phyloP scores from a whole-genome alignment of 768 basidiomycete genomes.

The Boletus rubroflammeus region DNA sequence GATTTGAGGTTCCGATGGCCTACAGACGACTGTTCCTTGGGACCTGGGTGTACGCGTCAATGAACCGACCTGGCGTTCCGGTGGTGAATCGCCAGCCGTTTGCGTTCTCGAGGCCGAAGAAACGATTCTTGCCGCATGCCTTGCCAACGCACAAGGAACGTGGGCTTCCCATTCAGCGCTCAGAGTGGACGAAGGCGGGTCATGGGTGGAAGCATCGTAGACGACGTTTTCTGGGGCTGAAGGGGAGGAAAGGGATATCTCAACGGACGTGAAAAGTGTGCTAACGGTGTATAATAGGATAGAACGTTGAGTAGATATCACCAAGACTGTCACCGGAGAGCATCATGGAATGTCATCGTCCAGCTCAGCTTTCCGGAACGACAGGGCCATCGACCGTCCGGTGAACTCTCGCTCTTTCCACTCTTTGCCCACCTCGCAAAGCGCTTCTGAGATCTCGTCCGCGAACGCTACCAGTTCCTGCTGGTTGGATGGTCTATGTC shows the following conservation, averaged over 20 bases:
- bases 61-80: slow-evolving; percentile 10
- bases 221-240: slow-evolving; percentile 3
- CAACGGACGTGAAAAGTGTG: slow-evolving; percentile 26
- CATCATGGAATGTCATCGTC: slow-evolving; percentile 1
- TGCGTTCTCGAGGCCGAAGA: slow-evolving; percentile 22
- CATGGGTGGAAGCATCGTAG: slow-evolving; percentile 19
- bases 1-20: slow-evolving; percentile 39
- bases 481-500: slow-evolving; percentile 33
- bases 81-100: slow-evolving; percentile 25
- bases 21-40: slow-evolving; percentile 41
- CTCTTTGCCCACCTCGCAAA: slow-evolving; percentile 53
- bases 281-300: slow-evolving; percentile 24
- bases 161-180: slow-evolving; percentile 33
- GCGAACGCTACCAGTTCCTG: slow-evolving; percentile 44
- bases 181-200: slow-evolving; percentile 23
- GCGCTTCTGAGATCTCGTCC: slow-evolving; percentile 36
- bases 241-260: neutral
- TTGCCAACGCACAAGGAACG: slow-evolving; percentile 31
- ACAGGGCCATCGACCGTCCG: slow-evolving; percentile 38
- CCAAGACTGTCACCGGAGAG: neutral
- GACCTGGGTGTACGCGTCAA: slow-evolving; percentile 24
- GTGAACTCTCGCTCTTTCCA: slow-evolving; percentile 45
- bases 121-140: slow-evolving; percentile 22
- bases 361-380: slow-evolving; percentile 37
- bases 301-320: slow-evolving; percentile 13